Evolutionary conservation across 257 asterid species (phyloP).

Genomic region (Phtheirospermum japonicum): DNA sequence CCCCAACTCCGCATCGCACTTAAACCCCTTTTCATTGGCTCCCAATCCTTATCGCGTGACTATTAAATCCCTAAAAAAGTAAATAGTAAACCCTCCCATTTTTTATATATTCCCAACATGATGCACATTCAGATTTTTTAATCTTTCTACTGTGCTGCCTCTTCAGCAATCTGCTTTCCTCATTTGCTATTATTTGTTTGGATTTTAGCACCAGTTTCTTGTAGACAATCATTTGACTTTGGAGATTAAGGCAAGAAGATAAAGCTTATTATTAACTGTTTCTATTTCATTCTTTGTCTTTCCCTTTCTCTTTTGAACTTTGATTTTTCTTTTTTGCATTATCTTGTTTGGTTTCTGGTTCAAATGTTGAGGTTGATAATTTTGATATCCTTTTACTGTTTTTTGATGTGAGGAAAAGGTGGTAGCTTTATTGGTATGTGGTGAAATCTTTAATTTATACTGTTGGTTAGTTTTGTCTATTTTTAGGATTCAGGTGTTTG

Average conservation of each 20-base stretch:
- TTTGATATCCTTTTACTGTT: constrained; percentile 18
- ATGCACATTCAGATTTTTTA: constrained; percentile 31
- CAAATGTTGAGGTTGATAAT: constrained; percentile 29
- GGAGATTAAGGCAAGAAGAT: constrained; percentile 29
- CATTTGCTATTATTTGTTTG: constrained; percentile 31
- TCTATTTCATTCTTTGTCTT: constrained; percentile 10
- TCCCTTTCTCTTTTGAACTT: no score
- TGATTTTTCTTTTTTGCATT: constrained; percentile 17
- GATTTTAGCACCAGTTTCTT: constrained; percentile 37
- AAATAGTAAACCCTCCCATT: not conserved
- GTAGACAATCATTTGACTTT: constrained; percentile 41
- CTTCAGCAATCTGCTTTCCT: constrained; percentile 37
- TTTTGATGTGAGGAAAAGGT: constrained; percentile 38
- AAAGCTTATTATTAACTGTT: constrained; percentile 12
- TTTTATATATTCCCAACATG: constrained; percentile 23
- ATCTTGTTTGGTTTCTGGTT: constrained; percentile 24
- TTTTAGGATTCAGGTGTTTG: constrained; percentile 34
- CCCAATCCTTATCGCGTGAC: constrained; percentile 44
- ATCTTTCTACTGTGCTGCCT: constrained; percentile 34
- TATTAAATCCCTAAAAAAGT: constrained; percentile 19
- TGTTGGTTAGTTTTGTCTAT: constrained; percentile 34
- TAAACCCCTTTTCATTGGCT: constrained; percentile 42
- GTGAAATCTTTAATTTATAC: constrained; percentile 27
- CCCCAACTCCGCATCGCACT: constrained; percentile 57
- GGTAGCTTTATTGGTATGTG: constrained; percentile 45